Conservation (phyloP, 345 rosid genomes). For the Moringa oleifera region DNA sequence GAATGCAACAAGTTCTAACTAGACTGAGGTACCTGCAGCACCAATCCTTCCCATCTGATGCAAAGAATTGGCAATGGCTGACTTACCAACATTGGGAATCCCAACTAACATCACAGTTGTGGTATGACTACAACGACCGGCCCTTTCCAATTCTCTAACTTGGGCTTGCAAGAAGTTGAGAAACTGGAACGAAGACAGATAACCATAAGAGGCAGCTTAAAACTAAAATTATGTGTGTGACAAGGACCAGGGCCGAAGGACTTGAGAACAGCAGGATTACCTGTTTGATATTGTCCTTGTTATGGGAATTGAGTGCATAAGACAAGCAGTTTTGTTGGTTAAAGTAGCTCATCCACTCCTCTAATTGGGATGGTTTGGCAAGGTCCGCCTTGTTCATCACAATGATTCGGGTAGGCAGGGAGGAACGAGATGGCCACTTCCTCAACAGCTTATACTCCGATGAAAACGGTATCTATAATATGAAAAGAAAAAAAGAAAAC, state of each 20-base stretch:
- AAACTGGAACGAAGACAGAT: constrained; percentile 35
- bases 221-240: no score
- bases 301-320: constrained; percentile 70
- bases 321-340: constrained; percentile 36
- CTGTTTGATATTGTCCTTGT: constrained; percentile 61
- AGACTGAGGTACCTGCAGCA: constrained; percentile 48
- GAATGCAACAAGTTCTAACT: background rate
- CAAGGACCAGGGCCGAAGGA: no score
- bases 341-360: constrained; percentile 59
- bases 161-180: constrained; percentile 70
- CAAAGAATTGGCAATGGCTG: constrained; percentile 76
- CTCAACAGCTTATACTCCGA: constrained; percentile 48
- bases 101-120: constrained; percentile 66
- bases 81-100: constrained; percentile 84
- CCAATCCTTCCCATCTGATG: constrained; percentile 83
- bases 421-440: constrained; percentile 18
- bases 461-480: constrained; percentile 54
- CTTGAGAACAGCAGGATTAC: constrained; percentile 21
- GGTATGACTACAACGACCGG: constrained; percentile 39
- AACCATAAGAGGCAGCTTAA: no score
- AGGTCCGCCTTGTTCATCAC: constrained; percentile 83
- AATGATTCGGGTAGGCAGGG: constrained; percentile 28
- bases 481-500: background rate
- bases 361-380: constrained; percentile 39
- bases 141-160: constrained; percentile 46